phyloP scores from a whole-genome alignment of 2,329 filamentous ascomycete species.

The Colletotrichum magnum region DNA sequence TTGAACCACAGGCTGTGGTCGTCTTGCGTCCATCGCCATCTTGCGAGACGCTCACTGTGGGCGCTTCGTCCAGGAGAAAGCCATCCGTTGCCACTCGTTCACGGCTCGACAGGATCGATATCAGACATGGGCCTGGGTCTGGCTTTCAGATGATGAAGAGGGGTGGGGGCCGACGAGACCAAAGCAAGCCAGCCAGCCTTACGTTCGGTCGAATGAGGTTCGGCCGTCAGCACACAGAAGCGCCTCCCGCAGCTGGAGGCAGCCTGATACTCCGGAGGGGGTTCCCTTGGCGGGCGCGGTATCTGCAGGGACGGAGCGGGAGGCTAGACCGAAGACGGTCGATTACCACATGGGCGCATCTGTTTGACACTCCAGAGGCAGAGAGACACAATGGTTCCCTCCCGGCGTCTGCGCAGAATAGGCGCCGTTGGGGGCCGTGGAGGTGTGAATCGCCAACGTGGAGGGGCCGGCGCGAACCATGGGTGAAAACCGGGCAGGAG shows the following conservation, averaged over 20 bases:
- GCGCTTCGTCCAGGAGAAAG: conserved; percentile 18
- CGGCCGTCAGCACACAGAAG: conserved; percentile 8
- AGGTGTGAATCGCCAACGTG: conserved; percentile 29
- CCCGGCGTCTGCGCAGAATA: conserved; percentile 18
- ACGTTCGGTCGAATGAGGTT: conserved; percentile 22
- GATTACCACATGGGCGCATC: conserved; percentile 12
- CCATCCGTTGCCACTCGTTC: background rate
- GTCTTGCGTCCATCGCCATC: background rate
- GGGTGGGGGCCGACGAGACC: conserved; percentile 21
- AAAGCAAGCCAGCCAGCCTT: background rate
- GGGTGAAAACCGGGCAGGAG: conserved; percentile 10
- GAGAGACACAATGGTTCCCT: conserved; percentile 10
- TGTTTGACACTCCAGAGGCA: background rate
- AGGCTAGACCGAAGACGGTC: conserved; percentile 15
- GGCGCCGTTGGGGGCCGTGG: conserved; percentile 23
- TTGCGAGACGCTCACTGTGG: conserved; percentile 27
- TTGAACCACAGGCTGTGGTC: background rate
- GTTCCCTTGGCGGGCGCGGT: conserved; percentile 11
- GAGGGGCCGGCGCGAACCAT: conserved; percentile 26
- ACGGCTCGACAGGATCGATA: conserved; percentile 1
- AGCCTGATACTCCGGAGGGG: conserved; percentile 20
- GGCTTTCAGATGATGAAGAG: background rate
- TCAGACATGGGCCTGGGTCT: background rate
- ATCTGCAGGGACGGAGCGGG: conserved; percentile 15
- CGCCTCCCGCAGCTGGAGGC: conserved; percentile 14